Evolutionary conservation across 805 yeast species (phyloP), one percentile per base, ranked within the genome.

Genomic region (Candida peoriensis): DNA sequence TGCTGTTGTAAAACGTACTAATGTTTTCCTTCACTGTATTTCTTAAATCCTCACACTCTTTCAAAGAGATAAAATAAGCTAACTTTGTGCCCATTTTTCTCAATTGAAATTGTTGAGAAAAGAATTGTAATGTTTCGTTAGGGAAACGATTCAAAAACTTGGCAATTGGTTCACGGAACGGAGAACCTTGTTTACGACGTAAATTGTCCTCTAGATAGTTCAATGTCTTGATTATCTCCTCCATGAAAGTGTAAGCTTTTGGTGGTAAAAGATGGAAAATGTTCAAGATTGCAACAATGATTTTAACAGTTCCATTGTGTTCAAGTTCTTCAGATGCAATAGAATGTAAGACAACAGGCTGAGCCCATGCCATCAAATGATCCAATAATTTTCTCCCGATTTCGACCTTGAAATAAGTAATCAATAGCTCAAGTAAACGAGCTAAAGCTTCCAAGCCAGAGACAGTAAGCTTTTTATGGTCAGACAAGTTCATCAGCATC

Each of bases 331-430:
- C 86, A 5, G 81, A 79, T 1, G 96, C 80, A 28, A 85, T 73
- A 43, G 78, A 76, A 37, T 87, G 78, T 25, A 94, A 58, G 1
- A 84, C 74, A 20, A 75, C 74, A 3, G 93, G 86, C 48, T 85
- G 89, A 1, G 97, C 95, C 95, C 96, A 89, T 0, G 97, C 96
- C 74, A 81, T 82, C 44, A 93, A 66, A 59, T 93, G 98, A 53
- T 93, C 97, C 21, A 94, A 69, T 33, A 93, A 63, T 50, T 93
- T 93, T 32, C 88, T 74, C 21, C 99, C 99, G 46, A 93, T 90
- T 57, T 93, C 99, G 14, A 94, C 97, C 55, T 94, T 83, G 68
- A 93, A 93, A 52, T 93, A 90, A 4, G 94, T 86, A 23, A 90
- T 88, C 45, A 93, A 65, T 16, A 94, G 65, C 52, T 90, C 96